phyloP scores from a whole-genome alignment of 805 yeast species.

The Pichia exigua region DNA sequence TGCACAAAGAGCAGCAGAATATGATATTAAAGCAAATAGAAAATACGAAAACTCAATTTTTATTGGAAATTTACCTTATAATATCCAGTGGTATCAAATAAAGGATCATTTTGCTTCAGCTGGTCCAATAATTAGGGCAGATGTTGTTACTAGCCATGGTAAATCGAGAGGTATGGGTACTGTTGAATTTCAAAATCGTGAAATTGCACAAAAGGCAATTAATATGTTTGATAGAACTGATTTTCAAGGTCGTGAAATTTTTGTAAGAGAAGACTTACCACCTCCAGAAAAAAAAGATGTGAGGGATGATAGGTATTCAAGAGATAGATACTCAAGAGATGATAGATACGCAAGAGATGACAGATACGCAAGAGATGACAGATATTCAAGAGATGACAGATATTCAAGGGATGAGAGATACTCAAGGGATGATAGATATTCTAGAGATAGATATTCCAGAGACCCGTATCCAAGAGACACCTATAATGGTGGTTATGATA shows the following conservation, averaged over 20 bases:
- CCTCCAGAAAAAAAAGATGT: conserved; percentile 45
- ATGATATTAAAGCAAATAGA: conserved; percentile 38
- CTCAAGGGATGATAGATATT: conserved; percentile 14
- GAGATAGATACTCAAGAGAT: conserved; percentile 13
- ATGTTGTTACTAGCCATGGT: conserved; percentile 70
- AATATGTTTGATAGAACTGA: conserved; percentile 55
- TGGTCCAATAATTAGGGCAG: conserved; percentile 72
- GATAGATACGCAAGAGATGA: conserved; percentile 10
- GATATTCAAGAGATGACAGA: conserved; percentile 8
- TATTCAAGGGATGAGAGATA: conserved; percentile 16
- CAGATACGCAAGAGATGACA: conserved; percentile 13
- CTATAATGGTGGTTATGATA: conserved; percentile 2
- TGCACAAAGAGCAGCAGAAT: conserved; percentile 25
- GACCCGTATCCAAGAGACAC: background rate
- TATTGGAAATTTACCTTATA: conserved; percentile 67
- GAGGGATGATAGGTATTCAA: conserved; percentile 9
- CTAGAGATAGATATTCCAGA: conserved; percentile 6
- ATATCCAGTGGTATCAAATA: conserved; percentile 50
- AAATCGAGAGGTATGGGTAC: conserved; percentile 88
- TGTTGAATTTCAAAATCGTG: conserved; percentile 65
- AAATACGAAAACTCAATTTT: conserved; percentile 64
- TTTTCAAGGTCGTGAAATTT: conserved; percentile 68
- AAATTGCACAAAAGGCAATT: conserved; percentile 67
- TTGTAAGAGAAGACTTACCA: conserved; percentile 86
- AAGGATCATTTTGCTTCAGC: conserved; percentile 50